phyloP scores from a whole-genome alignment of 1,284 basidiomycete species.

The Sporisorium sorghi region DNA sequence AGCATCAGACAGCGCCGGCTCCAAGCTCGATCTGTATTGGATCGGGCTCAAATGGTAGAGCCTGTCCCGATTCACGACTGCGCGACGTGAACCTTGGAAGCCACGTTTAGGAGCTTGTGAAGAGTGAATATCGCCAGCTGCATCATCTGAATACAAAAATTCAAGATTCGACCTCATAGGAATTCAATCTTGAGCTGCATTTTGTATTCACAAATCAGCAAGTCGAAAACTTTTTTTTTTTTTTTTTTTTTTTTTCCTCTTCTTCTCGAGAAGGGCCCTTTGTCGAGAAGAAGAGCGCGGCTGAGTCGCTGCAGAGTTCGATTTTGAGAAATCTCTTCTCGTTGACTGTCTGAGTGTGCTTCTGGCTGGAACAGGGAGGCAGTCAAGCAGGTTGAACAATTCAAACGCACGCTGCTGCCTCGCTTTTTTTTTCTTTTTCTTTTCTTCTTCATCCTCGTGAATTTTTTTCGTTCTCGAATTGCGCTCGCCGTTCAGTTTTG shows the following conservation, averaged over 20 bases:
- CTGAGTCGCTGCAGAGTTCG: slow-evolving; percentile 17
- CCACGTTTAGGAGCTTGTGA: slow-evolving; percentile 3
- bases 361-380: too few species aligned
- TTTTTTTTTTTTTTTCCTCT: background rate
- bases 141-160: slow-evolving; percentile 12
- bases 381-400: background rate
- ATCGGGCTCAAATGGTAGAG: too few species aligned
- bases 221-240: slow-evolving; percentile 39
- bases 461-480: slow-evolving; percentile 1
- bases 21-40: too few species aligned
- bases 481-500: slow-evolving; percentile 9
- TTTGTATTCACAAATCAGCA: background rate
- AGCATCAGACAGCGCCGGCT: too few species aligned
- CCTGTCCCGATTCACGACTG: too few species aligned
- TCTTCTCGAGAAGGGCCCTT: background rate
- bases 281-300: slow-evolving; percentile 1
- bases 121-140: slow-evolving; percentile 3
- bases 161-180: background rate
- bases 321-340: slow-evolving; percentile 4
- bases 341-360: background rate
- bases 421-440: slow-evolving; percentile 8
- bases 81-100: slow-evolving; percentile 25
- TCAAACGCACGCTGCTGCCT: slow-evolving; percentile 1
- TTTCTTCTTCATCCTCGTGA: slow-evolving; percentile 3
- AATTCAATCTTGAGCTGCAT: background rate